These are phyloP conservation scores for Skeletonema grethae DNA, from an alignment of 108 stramenopile species.

Conservation along the genomic window DNA sequence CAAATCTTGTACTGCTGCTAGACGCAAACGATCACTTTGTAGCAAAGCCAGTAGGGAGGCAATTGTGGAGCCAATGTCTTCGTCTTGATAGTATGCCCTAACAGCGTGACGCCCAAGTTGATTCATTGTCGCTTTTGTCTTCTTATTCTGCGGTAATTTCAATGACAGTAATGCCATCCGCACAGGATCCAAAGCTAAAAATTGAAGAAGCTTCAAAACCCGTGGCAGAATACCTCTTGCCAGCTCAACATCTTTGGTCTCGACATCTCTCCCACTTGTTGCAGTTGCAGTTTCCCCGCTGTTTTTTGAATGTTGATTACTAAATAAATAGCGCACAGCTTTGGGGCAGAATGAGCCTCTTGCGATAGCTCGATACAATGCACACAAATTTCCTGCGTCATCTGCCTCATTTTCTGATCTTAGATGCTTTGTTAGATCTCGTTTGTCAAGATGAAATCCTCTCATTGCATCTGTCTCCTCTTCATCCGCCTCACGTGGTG, in stretches of 20 bases:
- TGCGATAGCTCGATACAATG: conserved; percentile 67
- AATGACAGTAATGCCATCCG: conserved; percentile 12
- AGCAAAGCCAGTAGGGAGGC: conserved; percentile 23
- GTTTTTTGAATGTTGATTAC: not conserved
- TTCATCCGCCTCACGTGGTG: not conserved
- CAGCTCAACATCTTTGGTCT: conserved; percentile 11
- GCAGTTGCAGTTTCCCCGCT: not conserved
- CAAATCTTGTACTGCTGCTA: conserved; percentile 36
- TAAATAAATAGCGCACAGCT: conserved; percentile 46
- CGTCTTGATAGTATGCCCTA: conserved; percentile 6
- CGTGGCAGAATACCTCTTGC: conserved; percentile 25
- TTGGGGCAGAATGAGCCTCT: conserved; percentile 71
- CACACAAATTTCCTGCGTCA: conserved; percentile 64
- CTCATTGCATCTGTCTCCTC: not conserved
- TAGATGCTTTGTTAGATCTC: not conserved
- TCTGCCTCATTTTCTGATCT: conserved; percentile 12
- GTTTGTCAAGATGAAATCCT: not conserved
- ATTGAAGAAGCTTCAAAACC: conserved; percentile 19
- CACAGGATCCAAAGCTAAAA: conserved; percentile 29
- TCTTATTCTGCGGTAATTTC: not conserved
- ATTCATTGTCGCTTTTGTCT: not conserved
- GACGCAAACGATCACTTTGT: not conserved
- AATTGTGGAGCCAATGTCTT: conserved; percentile 36
- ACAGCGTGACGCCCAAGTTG: conserved; percentile 10
- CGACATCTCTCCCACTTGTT: not conserved